phyloP scores from a whole-genome alignment of 768 basidiomycete genomes.

The Tephrocybe sp. region DNA sequence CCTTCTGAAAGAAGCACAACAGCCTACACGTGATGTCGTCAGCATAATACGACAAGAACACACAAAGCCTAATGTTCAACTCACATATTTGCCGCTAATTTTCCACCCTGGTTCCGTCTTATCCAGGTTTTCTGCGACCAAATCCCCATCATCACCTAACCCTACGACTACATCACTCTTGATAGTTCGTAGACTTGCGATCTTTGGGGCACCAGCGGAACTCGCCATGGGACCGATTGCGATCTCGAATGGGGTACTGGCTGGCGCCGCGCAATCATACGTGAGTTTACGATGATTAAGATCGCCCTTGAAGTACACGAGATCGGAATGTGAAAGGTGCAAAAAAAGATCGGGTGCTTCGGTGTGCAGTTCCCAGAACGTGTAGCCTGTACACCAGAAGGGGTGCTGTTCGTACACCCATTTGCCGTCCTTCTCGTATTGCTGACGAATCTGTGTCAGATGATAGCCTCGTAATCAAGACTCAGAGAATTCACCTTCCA shows the following conservation, averaged over 20 bases:
- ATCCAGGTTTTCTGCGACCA: slow-evolving; percentile 77
- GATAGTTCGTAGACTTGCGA: slow-evolving; percentile 87
- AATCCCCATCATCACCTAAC: slow-evolving; percentile 66
- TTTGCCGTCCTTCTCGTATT: slow-evolving; percentile 90
- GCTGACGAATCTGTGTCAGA: slow-evolving; percentile 35
- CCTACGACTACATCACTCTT: slow-evolving; percentile 97
- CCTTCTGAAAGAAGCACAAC: slow-evolving; percentile 87
- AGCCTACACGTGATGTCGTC: slow-evolving; percentile 47
- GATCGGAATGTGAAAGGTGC: slow-evolving; percentile 84
- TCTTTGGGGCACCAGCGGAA: slow-evolving; percentile 81
- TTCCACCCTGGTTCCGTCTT: slow-evolving; percentile 92
- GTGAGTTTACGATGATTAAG: slow-evolving; percentile 91
- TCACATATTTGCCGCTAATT: slow-evolving; percentile 94
- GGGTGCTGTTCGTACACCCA: slow-evolving; percentile 95
- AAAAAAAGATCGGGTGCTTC: slow-evolving; percentile 93
- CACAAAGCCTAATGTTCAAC: slow-evolving; percentile 28
- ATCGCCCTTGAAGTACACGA: slow-evolving; percentile 95
- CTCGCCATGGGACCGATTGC: slow-evolving; percentile 94
- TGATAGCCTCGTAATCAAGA: not conserved
- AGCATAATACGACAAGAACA: slow-evolving; percentile 1
- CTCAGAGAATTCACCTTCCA: slow-evolving; percentile 70
- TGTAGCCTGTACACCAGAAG: slow-evolving; percentile 97
- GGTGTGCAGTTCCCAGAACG: slow-evolving; percentile 83
- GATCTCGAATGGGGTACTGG: slow-evolving; percentile 83
- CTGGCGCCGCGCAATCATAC: slow-evolving; percentile 84